Percentiles rank a stretch among this genome's conserved stretches.
Evolutionary conservation across 2,329 filamentous ascomycete species (phyloP).

Genomic region (Ceratocystis lukuohia): DNA sequence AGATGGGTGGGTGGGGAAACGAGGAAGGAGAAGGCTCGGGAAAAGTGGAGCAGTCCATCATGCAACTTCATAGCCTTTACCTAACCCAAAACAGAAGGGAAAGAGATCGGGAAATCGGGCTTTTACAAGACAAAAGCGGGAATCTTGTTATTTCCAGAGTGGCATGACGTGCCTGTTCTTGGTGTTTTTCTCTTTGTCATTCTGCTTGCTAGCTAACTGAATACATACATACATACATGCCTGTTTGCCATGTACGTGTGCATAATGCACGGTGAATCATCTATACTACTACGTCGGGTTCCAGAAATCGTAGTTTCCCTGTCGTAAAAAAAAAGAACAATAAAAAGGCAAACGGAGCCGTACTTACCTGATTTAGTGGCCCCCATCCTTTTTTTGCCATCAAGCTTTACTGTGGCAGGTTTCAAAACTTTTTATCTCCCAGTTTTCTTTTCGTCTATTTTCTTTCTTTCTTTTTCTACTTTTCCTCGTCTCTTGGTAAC

Average conservation of each 20-base stretch:
- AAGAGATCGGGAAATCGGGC: not conserved
- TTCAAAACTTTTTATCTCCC: not conserved
- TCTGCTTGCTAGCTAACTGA: not conserved
- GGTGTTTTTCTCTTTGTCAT: not conserved
- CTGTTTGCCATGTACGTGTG: not conserved
- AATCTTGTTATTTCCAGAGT: not conserved
- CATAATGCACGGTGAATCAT: constrained; percentile 4
- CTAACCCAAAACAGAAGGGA: not conserved
- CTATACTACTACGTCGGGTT: not conserved
- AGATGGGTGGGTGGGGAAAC: not conserved
- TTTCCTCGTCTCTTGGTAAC: not conserved
- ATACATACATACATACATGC: not conserved
- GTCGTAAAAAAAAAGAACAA: not conserved
- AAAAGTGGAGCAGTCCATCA: not conserved
- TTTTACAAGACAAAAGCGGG: not conserved
- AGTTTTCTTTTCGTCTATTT: not conserved
- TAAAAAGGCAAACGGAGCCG: not conserved
- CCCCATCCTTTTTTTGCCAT: not conserved
- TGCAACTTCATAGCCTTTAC: not conserved
- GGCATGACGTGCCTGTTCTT: not conserved
- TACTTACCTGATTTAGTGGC: not conserved
- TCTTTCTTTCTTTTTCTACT: not conserved
- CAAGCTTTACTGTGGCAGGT: not conserved
- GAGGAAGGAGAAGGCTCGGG: not conserved
- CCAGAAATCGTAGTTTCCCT: not conserved